Evolutionary conservation across 1,284 basidiomycete species (phyloP).

Genomic region (Ustilago hordei): DNA sequence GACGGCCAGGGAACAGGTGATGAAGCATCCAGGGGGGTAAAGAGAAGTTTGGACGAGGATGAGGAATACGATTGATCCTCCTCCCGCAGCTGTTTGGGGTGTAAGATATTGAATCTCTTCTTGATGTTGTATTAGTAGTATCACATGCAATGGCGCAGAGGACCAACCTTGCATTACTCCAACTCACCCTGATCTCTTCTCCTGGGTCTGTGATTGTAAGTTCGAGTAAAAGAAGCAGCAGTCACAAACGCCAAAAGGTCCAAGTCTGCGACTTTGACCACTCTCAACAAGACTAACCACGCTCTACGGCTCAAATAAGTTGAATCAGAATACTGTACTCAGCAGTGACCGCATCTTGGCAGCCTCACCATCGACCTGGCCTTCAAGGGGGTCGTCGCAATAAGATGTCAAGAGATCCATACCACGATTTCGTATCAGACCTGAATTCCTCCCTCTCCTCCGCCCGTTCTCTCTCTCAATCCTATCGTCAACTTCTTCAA

Average conservation of each 20-base stretch:
- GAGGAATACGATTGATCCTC: constrained; percentile 66
- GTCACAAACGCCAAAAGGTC: no score
- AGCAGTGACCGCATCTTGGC: neutral
- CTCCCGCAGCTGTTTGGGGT: neutral
- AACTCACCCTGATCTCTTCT: no score
- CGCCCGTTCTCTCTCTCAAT: constrained; percentile 44
- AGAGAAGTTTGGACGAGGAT: constrained; percentile 66
- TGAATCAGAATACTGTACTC: no score
- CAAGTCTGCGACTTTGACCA: no score
- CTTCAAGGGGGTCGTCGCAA: neutral
- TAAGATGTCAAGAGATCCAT: constrained; percentile 65
- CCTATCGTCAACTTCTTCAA: constrained; percentile 44
- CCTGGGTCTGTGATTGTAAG: no score
- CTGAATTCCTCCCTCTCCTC: constrained; percentile 55
- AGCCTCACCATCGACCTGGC: neutral
- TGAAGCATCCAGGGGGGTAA: constrained; percentile 46
- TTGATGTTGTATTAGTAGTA: neutral
- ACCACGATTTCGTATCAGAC: constrained; percentile 65
- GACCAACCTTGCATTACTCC: neutral
- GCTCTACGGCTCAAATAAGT: no score
- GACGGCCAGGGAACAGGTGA: neutral
- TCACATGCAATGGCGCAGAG: neutral
- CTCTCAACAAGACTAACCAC: no score
- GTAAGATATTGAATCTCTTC: neutral
- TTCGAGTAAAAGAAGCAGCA: no score